A percentile compares a stretch with the other conserved stretches of the same genome.
Conservation (phyloP, 768 basidiomycete species). For the Lyophyllum decastes region DNA sequence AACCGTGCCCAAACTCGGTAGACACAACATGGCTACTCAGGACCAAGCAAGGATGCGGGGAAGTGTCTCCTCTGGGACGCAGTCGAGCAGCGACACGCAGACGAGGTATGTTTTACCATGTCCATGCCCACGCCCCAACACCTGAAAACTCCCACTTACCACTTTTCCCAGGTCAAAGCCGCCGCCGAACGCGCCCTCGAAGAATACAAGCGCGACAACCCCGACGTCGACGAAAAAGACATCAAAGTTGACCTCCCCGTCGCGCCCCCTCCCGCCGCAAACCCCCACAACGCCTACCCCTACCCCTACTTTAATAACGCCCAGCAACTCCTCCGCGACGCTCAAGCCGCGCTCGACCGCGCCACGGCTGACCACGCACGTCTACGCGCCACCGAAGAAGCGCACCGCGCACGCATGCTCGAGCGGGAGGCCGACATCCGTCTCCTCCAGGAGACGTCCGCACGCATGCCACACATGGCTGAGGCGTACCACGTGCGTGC, state of each 20-base stretch:
- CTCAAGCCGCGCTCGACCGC: conserved; percentile 6
- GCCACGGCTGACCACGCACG: neutral
- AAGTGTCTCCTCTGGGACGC: conserved; percentile 74
- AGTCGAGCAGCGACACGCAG: conserved; percentile 62
- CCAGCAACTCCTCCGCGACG: conserved; percentile 1
- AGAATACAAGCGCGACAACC: conserved; percentile 59
- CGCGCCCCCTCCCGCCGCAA: conserved; percentile 28
- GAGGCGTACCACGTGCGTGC: neutral
- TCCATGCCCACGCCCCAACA: no score
- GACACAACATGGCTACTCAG: conserved; percentile 10
- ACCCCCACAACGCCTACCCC: neutral
- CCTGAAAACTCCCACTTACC: no score
- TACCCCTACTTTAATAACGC: neutral
- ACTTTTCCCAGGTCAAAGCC: conserved; percentile 53
- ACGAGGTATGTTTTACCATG: no score
- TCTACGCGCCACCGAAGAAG: neutral
- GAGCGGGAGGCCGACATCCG: neutral
- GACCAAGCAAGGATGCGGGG: conserved; percentile 26
- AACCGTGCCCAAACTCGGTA: neutral
- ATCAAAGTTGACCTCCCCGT: conserved; percentile 68
- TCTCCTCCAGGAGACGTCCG: neutral
- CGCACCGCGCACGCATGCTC: neutral
- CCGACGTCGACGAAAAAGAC: conserved; percentile 59
- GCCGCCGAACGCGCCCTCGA: conserved; percentile 69
- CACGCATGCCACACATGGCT: neutral